These are phyloP conservation scores for Podospora bellae-mahoneyi DNA, from an alignment of 495 filamentous ascomycete genomes.

Conservation along the genomic window DNA sequence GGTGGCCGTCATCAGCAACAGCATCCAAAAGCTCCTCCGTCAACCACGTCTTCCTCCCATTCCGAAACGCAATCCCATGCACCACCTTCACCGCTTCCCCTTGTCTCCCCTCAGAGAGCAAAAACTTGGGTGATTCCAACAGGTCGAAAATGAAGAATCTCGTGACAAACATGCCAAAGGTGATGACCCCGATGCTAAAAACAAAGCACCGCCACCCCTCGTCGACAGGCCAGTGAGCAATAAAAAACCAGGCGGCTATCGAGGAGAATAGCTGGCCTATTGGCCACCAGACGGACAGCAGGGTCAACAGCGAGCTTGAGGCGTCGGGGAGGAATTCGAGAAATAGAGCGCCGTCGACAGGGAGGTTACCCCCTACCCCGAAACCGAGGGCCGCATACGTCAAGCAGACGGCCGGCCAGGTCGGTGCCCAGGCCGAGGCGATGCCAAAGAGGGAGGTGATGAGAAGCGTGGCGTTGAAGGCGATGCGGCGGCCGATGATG, in stretches of 20 bases:
- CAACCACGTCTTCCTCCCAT: constrained; percentile 62
- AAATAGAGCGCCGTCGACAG: constrained; percentile 75
- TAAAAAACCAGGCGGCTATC: constrained; percentile 73
- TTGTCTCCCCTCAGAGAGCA: not conserved
- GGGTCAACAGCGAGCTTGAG: constrained; percentile 70
- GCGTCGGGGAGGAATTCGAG: constrained; percentile 77
- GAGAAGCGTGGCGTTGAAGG: constrained; percentile 72
- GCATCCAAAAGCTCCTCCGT: constrained; percentile 56
- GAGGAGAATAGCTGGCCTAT: constrained; percentile 68
- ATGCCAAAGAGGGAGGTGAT: constrained; percentile 73
- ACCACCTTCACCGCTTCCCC: constrained; percentile 56
- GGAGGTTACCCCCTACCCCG: constrained; percentile 68
- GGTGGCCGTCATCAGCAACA: constrained; percentile 33
- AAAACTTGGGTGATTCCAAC: not conserved
- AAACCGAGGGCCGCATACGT: constrained; percentile 48
- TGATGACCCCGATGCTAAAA: not conserved
- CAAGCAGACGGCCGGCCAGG: constrained; percentile 62
- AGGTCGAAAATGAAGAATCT: not conserved
- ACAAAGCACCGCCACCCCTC: constrained; percentile 71
- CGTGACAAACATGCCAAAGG: not conserved
- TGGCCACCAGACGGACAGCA: constrained; percentile 79
- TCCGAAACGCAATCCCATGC: constrained; percentile 68
- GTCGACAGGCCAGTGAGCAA: constrained; percentile 64
- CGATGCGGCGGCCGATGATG: constrained; percentile 64
- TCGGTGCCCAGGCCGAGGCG: constrained; percentile 62